A percentile compares a stretch with the other conserved stretches of the same genome.
Evolutionary conservation across 1,284 basidiomycete species (phyloP).

Genomic region (Papiliotrema nemorosa): DNA sequence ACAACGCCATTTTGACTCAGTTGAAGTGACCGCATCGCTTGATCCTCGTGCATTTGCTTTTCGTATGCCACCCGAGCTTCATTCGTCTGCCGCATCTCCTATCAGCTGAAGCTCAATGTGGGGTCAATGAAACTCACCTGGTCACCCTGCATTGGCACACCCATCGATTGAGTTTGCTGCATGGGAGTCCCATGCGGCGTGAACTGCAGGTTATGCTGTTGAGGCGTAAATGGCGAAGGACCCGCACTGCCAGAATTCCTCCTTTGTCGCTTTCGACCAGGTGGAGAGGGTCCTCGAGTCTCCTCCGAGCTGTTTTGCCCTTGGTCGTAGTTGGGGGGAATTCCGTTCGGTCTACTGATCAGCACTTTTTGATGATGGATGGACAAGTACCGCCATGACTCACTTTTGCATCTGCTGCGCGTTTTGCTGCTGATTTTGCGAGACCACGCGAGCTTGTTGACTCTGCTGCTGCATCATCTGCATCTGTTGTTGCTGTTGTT

Average conservation of each 20-base stretch:
- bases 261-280: slow-evolving; percentile 3
- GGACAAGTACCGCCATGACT: not conserved
- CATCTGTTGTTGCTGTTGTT: slow-evolving; percentile 12
- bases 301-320: not conserved
- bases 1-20: slow-evolving; percentile 11
- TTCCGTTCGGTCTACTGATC: not conserved
- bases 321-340: not conserved
- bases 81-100: not conserved
- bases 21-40: slow-evolving; percentile 19
- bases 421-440: slow-evolving; percentile 1
- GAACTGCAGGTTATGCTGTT: slow-evolving; percentile 1
- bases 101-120: not conserved
- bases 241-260: slow-evolving; percentile 6
- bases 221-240: slow-evolving; percentile 5
- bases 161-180: not conserved
- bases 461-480: no score
- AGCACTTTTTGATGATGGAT: not conserved
- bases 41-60: slow-evolving; percentile 27
- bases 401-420: slow-evolving; percentile 3
- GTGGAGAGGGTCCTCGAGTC: not conserved
- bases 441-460: no score
- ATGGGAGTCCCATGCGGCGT: not conserved
- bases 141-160: not conserved
- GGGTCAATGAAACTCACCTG: no score
- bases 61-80: slow-evolving; percentile 23